Conservation (phyloP, 2,329 filamentous ascomycete species). For the Graphiopsis chlorocephala region DNA sequence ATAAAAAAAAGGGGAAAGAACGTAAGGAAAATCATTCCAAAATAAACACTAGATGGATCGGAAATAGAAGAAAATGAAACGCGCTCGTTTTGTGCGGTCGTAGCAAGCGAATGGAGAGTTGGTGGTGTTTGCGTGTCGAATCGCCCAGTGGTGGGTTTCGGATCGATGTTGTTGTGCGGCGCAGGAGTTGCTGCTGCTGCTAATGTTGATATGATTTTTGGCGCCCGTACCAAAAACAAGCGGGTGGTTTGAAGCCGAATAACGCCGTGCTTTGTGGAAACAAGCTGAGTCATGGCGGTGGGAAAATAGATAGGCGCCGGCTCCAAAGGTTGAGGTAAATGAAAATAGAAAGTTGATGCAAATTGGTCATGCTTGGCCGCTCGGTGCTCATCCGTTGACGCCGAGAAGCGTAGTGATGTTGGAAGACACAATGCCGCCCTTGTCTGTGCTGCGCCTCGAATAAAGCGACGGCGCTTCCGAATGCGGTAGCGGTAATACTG, state of each 20-base stretch:
- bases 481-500: background rate
- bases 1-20: no score
- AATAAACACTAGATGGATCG: background rate
- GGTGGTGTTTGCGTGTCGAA: background rate
- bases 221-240: background rate
- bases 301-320: background rate
- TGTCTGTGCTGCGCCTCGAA: background rate
- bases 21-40: background rate
- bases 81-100: background rate
- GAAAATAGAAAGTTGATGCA: background rate
- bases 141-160: background rate
- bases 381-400: background rate
- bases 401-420: background rate
- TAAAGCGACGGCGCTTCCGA: background rate
- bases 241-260: background rate
- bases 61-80: background rate
- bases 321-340: background rate
- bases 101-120: background rate
- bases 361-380: background rate
- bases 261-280: conserved; percentile 11
- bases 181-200: background rate
- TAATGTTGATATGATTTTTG: background rate
- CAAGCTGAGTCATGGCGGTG: background rate
- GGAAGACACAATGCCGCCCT: background rate
- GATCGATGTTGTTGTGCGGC: no score